Evolutionary conservation across 768 basidiomycete species (phyloP).

Genomic region (Sporobolomyces pararoseus): DNA sequence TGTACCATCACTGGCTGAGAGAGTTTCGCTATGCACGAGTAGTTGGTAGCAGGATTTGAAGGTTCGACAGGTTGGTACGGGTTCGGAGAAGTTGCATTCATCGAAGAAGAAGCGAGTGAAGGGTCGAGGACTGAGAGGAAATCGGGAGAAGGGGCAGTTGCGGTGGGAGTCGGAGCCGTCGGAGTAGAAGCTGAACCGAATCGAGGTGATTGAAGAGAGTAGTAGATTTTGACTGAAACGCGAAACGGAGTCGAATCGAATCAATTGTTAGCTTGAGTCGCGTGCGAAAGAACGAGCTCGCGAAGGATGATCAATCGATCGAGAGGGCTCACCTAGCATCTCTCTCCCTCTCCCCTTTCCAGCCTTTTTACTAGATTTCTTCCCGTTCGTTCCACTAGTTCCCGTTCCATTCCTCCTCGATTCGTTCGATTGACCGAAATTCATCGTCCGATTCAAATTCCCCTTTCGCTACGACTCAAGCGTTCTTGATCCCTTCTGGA

Average conservation of each 20-base stretch:
- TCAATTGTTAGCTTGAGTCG: too few species aligned
- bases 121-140: slow-evolving; percentile 41
- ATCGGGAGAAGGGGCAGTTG: slow-evolving; percentile 12
- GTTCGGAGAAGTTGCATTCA: neutral
- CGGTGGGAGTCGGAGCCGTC: neutral
- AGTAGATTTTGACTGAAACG: slow-evolving; percentile 41
- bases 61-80: neutral
- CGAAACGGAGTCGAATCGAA: too few species aligned
- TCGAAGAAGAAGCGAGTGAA: slow-evolving; percentile 15
- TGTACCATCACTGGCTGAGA: slow-evolving; percentile 36
- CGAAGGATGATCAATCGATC: neutral
- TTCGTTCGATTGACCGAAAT: neutral
- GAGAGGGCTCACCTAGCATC: slow-evolving; percentile 37
- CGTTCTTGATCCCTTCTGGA: too few species aligned
- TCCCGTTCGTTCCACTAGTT: neutral
- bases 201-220: slow-evolving; percentile 33
- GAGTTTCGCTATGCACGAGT: slow-evolving; percentile 35
- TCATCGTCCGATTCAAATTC: neutral
- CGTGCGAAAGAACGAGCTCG: neutral
- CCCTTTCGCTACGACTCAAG: too few species aligned
- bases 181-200: slow-evolving; percentile 3
- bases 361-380: slow-evolving; percentile 1
- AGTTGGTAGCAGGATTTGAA: slow-evolving; percentile 3
- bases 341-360: slow-evolving; percentile 30
- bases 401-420: neutral